Conservation (phyloP, 371 early-diverging fungal genomes). For the Smittium culicis region DNA sequence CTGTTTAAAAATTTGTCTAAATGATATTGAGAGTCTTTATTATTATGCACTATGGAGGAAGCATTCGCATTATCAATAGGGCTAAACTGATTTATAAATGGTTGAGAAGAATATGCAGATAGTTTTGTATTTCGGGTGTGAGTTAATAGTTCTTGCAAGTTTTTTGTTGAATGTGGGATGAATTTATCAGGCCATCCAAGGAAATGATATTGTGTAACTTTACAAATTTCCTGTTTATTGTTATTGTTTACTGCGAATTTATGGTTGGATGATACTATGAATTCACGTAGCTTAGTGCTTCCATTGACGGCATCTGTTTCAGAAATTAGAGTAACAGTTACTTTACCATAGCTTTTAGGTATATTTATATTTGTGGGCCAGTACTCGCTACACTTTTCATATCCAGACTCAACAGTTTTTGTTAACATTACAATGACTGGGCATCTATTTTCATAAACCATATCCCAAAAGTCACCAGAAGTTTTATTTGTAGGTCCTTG, state of each 20-base stretch:
- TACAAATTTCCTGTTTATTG: neutral
- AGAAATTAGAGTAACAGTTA: constrained; percentile 20
- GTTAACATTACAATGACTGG: constrained; percentile 80
- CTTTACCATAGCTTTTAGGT: neutral
- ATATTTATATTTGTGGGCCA: constrained; percentile 41
- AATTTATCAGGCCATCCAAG: neutral
- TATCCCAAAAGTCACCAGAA: constrained; percentile 76
- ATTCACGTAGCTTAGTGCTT: constrained; percentile 26
- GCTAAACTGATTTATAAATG: too few relatives aligned
- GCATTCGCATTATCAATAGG: neutral
- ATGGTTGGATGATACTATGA: constrained; percentile 13
- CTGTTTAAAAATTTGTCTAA: neutral
- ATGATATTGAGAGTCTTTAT: too few relatives aligned
- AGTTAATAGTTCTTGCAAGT: neutral
- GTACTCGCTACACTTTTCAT: constrained; percentile 58
- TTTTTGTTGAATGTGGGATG: neutral
- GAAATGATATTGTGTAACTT: neutral
- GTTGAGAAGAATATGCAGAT: neutral
- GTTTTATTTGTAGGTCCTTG: constrained; percentile 80
- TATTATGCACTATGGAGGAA: neutral
- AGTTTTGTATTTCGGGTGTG: neutral
- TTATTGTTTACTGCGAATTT: neutral
- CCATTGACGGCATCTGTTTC: constrained; percentile 23
- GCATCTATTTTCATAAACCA: constrained; percentile 69
- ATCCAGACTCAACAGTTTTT: constrained; percentile 60